These are phyloP conservation scores for Pseudoperonospora humuli DNA, from an alignment of 352 stramenopile species.

Conservation along the genomic window DNA sequence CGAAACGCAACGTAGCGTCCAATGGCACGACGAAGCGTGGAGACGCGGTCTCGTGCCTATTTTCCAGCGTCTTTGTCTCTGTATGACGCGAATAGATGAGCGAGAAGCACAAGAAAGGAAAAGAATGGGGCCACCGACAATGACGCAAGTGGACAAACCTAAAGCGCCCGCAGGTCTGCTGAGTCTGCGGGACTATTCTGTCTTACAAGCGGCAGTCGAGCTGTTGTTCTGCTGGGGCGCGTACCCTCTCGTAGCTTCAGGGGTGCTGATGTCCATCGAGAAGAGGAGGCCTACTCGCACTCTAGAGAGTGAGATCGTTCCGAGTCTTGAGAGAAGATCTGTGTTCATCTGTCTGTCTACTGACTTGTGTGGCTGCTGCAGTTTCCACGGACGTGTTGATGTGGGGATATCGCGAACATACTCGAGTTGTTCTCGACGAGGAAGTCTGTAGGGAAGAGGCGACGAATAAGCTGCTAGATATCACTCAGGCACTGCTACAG, in stretches of 20 bases:
- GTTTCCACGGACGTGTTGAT: slow-evolving; percentile 48
- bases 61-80: slow-evolving; percentile 34
- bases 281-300: slow-evolving; percentile 70
- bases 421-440: slow-evolving; percentile 1
- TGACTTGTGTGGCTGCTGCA: slow-evolving; percentile 18
- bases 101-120: slow-evolving; percentile 23
- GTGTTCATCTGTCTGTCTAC: not conserved
- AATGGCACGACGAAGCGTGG: slow-evolving; percentile 27
- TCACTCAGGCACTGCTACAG: slow-evolving; percentile 45
- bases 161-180: slow-evolving; percentile 56
- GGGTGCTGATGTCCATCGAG: slow-evolving; percentile 48
- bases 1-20: not conserved
- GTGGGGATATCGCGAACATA: slow-evolving; percentile 29
- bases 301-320: slow-evolving; percentile 49
- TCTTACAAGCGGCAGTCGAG: slow-evolving; percentile 72
- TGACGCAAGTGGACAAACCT: slow-evolving; percentile 17
- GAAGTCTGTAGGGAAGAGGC: slow-evolving; percentile 8
- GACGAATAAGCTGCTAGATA: slow-evolving; percentile 29
- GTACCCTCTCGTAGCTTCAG: slow-evolving; percentile 41
- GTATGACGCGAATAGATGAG: slow-evolving; percentile 40
- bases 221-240: slow-evolving; percentile 65
- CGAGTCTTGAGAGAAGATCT: not conserved
- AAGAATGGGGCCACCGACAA: not conserved
- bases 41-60: slow-evolving; percentile 27
- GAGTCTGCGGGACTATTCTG: slow-evolving; percentile 78